Base-by-base conservation (phyloP, 1,139 yeast genomes). In the Geotrichum restrictum region DNA sequence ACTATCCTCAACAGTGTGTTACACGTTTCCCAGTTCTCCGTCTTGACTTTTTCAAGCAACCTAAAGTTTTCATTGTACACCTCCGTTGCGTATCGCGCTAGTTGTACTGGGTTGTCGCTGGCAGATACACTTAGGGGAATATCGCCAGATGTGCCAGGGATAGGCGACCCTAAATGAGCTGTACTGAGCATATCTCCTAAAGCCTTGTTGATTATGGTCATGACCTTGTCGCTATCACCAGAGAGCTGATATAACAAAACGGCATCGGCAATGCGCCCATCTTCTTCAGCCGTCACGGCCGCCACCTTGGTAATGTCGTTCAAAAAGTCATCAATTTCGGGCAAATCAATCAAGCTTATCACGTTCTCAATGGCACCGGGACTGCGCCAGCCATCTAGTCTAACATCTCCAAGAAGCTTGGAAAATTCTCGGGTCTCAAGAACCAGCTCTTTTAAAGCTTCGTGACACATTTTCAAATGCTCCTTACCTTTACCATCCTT, bases 321-420 rank as follows among this genome's bases (percentile, higher is more conserved):
- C 49, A 88, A 69, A 61, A 75, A 83, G 54, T 75, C 78, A 42
- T 73, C 71, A 56, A 77, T 78, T 60, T 82, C 77, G 6, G 74
- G 72, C 56, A 93, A 73, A 34, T 76, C 74, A 51, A 93, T 75
- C 52, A 93, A 74, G n/a, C 76, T 69, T 69, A 88, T 80, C 64
- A 94, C 84, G 59, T 77, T 80, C 69, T 89, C 97, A 61, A 94
- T 81, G 45, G 87, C 79, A 19, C 98, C 98, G 1, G 96, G 89
- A 44, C 79, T 75, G 60, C 94, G 79, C 10, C 81, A 76, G 4
- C 97, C 97, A 62, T 85, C 87, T 21, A 77, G 73, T 59, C 83
- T 81, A 40, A 91, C 78, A 58, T 85, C 88, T 13, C 98, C 98
- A 46, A 93, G 74, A 49, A 93, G 72, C 59, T 85, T 76, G 7